Base-by-base conservation (phyloP, 805 yeast genomes). In the Saccharomyces mikatae region DNA sequence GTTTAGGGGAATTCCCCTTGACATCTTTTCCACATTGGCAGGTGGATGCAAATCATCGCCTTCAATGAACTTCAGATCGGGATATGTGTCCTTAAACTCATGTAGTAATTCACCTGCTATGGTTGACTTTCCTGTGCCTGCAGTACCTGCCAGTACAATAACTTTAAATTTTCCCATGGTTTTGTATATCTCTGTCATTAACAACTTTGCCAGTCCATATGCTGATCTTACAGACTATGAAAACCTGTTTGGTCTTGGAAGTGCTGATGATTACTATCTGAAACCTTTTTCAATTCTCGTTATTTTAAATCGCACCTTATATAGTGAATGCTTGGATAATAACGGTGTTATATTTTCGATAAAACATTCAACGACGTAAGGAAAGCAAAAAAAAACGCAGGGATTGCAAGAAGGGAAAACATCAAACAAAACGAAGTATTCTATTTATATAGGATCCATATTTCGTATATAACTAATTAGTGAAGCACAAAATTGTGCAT, bases 121-220 rank as follows among this genome's bases (percentile, higher is more conserved):
- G 1, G 97, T 88, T 24, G 95, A 77, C 68, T 94, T 94, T 0
- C 99, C 99, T 1, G 96, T 87, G 8, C 98, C 98, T 0, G 97
- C 91, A 0, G 98, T 96, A 0, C 99, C 99, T 11, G 96, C 97
- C 8, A 92, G 82, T 1, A 90, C 82, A 30, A 81, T 69, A 1
- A 82, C 80, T 48, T 63, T 62, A 11, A 62, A 56, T 47, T 49
- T 51, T 8, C 24, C 44, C 44, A 36, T 46, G 50, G 46, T 30
- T 44, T 54, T 11, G 28, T 46, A 14, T 24, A n/a, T 22, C 22
- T 8, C 14, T 46, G 48, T 14, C 10, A 46, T 22, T 21, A n/a
- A 36, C 24, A 2, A 11, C 24, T 4, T 36, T 21, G 22, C 4
- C 44, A 21, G 24, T 46, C 48, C 30, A 46, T 46, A 2, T 22